Evolutionary conservation across 2,329 filamentous ascomycete species (phyloP).

Genomic region (Pyrenochaeta sp.): DNA sequence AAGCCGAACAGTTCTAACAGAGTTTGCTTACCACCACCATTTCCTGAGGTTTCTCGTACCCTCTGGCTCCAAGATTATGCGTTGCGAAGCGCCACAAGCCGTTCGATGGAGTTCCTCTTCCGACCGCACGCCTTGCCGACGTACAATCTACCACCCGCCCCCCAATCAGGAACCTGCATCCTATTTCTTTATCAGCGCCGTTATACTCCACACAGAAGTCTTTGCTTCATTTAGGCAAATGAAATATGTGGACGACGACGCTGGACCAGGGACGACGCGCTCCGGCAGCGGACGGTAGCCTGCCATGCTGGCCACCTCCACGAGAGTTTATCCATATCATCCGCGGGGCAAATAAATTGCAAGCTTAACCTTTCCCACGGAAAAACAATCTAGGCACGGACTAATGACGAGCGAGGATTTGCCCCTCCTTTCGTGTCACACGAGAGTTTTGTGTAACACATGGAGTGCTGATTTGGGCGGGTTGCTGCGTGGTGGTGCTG

Average conservation of each 20-base stretch:
- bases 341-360: slow-evolving; percentile 25
- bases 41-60: neutral
- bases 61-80: neutral
- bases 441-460: neutral
- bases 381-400: neutral
- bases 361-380: slow-evolving; percentile 3
- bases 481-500: neutral
- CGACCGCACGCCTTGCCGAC: too few relatives aligned
- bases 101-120: neutral
- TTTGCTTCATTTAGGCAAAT: slow-evolving; percentile 31
- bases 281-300: neutral
- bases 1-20: slow-evolving; percentile 9
- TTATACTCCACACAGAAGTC: slow-evolving; percentile 2
- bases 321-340: slow-evolving; percentile 42
- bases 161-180: neutral
- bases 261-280: slow-evolving; percentile 3
- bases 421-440: slow-evolving; percentile 1
- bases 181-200: neutral
- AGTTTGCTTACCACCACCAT: neutral
- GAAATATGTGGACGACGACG: neutral
- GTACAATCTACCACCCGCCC: neutral
- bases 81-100: neutral
- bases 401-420: neutral
- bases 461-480: neutral
- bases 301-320: slow-evolving; percentile 3